A percentile compares a stretch with the other conserved stretches of the same genome.
Evolutionary conservation across 345 rosid genomes (phyloP).

Genomic region (Sisymbrium irio): DNA sequence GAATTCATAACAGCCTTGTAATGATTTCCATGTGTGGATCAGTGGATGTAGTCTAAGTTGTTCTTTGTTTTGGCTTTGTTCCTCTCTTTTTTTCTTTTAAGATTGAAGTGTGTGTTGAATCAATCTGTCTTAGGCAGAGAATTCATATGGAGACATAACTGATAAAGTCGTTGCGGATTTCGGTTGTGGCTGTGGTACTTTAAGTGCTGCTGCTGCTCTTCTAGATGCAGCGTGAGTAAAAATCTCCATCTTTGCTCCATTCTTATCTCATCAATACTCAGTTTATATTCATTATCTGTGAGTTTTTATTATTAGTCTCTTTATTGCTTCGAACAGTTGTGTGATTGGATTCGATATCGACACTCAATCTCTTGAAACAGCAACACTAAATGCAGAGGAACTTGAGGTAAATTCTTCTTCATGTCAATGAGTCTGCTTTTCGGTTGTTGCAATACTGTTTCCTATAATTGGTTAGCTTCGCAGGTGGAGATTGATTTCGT

Average conservation of each 20-base stretch:
- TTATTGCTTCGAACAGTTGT: conserved; percentile 40
- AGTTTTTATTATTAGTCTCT: not conserved
- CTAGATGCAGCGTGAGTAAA: conserved; percentile 79
- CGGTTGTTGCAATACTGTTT: not conserved
- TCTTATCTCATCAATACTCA: not conserved
- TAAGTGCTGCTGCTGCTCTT: conserved; percentile 84
- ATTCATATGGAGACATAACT: conserved; percentile 76
- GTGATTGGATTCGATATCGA: conserved; percentile 84
- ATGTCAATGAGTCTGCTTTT: conserved; percentile 1
- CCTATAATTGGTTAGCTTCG: conserved; percentile 25
- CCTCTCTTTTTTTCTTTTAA: too few relatives aligned
- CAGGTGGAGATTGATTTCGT: conserved; percentile 80
- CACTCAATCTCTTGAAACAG: conserved; percentile 68
- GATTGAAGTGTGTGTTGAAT: conserved; percentile 14
- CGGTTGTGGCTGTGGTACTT: conserved; percentile 93
- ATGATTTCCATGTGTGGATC: too few relatives aligned
- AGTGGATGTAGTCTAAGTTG: not conserved
- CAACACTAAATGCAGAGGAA: conserved; percentile 70
- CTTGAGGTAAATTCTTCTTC: conserved; percentile 57
- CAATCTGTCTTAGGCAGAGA: conserved; percentile 61
- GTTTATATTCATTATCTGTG: not conserved
- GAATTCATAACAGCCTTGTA: too few relatives aligned
- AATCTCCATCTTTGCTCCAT: not conserved
- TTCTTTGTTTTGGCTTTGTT: too few relatives aligned
- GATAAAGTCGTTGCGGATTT: conserved; percentile 85